Evolutionary conservation across 495 filamentous ascomycete species (phyloP), one percentile per base, ranked within the genome.

Genomic region (Aspergillus taichungensis): DNA sequence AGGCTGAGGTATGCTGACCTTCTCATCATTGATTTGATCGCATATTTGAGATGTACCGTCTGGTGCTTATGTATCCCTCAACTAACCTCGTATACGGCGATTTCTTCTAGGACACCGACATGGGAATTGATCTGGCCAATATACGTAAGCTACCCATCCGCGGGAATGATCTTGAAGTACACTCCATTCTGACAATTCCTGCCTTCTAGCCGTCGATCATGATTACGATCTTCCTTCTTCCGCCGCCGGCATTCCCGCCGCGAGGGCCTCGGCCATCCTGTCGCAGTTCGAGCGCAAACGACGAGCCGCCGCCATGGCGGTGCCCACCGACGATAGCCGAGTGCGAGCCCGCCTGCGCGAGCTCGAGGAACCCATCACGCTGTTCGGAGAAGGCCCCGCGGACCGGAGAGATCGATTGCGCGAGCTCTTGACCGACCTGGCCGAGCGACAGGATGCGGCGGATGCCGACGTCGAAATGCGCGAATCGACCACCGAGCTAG

Each of bases 311-410:
- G 83, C 85, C 9, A 88, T 96, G 54, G 82, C 83, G n/a, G 94
- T 99, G 3, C 92, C 92, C 5, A 99, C 92, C 42, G 89, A 95
- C 54, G 94, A 99, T 71, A 84, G 75, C 27, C 80, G 84, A 50
- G 90, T 99, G 31, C 84, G 88, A 33, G 68, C 77, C 18, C 80
- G 80, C 31, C 69, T 97, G 42, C 83, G 94, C 53, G 83, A 90
- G 53, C 72, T 95, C 31, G 86, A 85, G 8, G 83, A 99, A 59
- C 94, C 92, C 3, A 83, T 97, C 44, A 99, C 94, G 5, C 74
- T 97, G 0, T 99, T 99, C 54, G 92, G 88, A 36, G 92, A 99
- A 72, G 89, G 87, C 6, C 84, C 84, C 0, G 80, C 72, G 6
- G 91, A 97, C 53, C 73, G 92, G 45, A 76, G 92, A 67, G 92